Evolutionary conservation across 2,329 filamentous ascomycete genomes (phyloP).

Genomic region (Neoarthrinium moseri): DNA sequence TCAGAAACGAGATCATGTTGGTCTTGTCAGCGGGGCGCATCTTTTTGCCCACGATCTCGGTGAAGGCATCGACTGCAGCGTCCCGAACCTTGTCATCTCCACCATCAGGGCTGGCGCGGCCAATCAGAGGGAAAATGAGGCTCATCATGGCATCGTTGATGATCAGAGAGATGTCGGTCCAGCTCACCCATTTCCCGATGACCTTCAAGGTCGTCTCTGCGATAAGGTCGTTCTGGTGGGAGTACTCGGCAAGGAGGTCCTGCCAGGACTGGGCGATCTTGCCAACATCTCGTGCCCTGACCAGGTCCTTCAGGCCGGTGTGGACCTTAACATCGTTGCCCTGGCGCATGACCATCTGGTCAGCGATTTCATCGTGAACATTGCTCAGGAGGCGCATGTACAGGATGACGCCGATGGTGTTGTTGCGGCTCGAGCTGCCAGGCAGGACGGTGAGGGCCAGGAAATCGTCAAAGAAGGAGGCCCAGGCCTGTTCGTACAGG

Average conservation of each 20-base stretch:
- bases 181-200: conserved; percentile 97
- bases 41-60: conserved; percentile 95
- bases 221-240: conserved; percentile 66
- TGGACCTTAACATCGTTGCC: conserved; percentile 80
- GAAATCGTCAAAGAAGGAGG: conserved; percentile 88
- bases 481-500: conserved; percentile 84
- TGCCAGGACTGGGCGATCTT: conserved; percentile 91
- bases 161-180: conserved; percentile 94
- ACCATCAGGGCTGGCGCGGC: conserved; percentile 63
- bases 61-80: conserved; percentile 90
- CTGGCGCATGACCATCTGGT: conserved; percentile 79
- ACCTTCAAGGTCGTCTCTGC: conserved; percentile 87
- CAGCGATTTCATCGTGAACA: conserved; percentile 96
- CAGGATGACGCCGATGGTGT: conserved; percentile 73
- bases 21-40: conserved; percentile 95
- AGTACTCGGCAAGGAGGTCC: conserved; percentile 79
- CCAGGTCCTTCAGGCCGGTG: conserved; percentile 84
- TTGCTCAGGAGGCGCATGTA: conserved; percentile 87
- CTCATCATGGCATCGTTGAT: conserved; percentile 87
- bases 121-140: conserved; percentile 82
- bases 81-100: conserved; percentile 79
- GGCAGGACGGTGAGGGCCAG: conserved; percentile 68
- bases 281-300: conserved; percentile 81
- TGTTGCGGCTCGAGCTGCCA: conserved; percentile 62
- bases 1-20: conserved; percentile 88